Evolutionary conservation across 2,329 filamentous ascomycete genomes (phyloP), one percentile per base, ranked within the genome.

Genomic region (Bipolaris oryzae): DNA sequence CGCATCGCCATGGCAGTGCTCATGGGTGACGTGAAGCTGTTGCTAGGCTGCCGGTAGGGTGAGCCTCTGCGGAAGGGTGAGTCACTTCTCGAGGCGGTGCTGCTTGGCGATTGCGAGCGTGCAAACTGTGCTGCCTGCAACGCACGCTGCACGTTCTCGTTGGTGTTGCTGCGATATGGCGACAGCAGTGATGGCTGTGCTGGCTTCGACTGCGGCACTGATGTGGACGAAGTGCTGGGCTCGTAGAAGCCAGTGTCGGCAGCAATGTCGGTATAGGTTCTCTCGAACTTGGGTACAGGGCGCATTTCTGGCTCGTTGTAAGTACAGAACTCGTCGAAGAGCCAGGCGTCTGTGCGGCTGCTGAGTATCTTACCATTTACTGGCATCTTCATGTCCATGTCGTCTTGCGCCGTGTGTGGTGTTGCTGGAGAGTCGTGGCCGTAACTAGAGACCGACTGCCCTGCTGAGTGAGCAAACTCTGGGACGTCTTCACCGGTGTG

Each of bases 201-300:
- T 11, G 87, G 85, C 46, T 84, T 77, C 15, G 43, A 75, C 79
- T 68, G 66, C 15, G 70, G 55, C 49, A 70, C 65, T 55, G 73
- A 57, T 25, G 67, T 81, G 3, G 85, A 79, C 4, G 85, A 78
- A 0, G 87, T 81, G 58, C 87, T 87, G 66, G 89, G 88, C 66
- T 89, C 92, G 80, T 91, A 96, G 0, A 96, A 83, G 74, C 95
- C 54, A 33, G 54, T 91, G 74, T 96, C 93, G 68, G 87, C 84
- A 70, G 90, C 94, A 47, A 91, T 84, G 70, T 96, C 92, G 16
- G 92, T 94, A 78, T 95, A 91, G 0, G 92, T 95, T 54, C 92
- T 85, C 65, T 92, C 89, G 62, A 96, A 84, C 77, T 94, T 95
- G 23, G 92, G 89, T 63, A 85, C 74, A 15, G 69, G 75, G 60